These are phyloP conservation scores for Priceomyces haplophilus DNA, from an alignment of 805 yeast genomes.

Conservation along the genomic window DNA sequence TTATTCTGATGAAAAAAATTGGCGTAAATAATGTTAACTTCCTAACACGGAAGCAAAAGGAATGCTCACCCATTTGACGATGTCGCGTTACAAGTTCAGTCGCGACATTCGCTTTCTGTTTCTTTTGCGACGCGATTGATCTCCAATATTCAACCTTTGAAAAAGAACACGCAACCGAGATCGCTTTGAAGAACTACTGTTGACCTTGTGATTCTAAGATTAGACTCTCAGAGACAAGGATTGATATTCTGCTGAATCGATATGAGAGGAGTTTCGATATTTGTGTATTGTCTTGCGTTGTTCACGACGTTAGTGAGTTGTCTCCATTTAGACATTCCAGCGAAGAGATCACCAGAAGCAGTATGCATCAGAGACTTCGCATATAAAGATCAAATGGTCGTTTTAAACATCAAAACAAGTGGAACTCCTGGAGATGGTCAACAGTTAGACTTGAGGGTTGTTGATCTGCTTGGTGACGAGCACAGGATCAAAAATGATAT, in stretches of 20 bases:
- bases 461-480: slow-evolving; percentile 82
- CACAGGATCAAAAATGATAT: slow-evolving; percentile 72
- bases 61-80: background rate
- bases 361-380: slow-evolving; percentile 93
- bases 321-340: slow-evolving; percentile 53
- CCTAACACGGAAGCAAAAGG: slow-evolving; percentile 3
- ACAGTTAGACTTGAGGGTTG: slow-evolving; percentile 59
- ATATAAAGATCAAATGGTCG: slow-evolving; percentile 79
- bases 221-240: background rate
- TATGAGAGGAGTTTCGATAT: slow-evolving; percentile 3
- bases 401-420: slow-evolving; percentile 70
- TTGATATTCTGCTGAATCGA: background rate
- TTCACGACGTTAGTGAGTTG: slow-evolving; percentile 29
- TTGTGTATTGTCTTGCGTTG: slow-evolving; percentile 4
- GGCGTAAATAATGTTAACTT: slow-evolving; percentile 6
- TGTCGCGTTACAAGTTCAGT: slow-evolving; percentile 1
- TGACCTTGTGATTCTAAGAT: background rate
- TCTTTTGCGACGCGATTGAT: background rate
- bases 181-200: background rate
- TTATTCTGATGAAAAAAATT: too few species aligned
- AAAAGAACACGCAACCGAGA: slow-evolving; percentile 3
- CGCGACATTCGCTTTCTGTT: background rate
- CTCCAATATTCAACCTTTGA: background rate
- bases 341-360: slow-evolving; percentile 48
- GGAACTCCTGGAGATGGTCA: slow-evolving; percentile 90